Conservation (phyloP, 2,329 filamentous ascomycete genomes). For the Colletotrichum coccodes region DNA sequence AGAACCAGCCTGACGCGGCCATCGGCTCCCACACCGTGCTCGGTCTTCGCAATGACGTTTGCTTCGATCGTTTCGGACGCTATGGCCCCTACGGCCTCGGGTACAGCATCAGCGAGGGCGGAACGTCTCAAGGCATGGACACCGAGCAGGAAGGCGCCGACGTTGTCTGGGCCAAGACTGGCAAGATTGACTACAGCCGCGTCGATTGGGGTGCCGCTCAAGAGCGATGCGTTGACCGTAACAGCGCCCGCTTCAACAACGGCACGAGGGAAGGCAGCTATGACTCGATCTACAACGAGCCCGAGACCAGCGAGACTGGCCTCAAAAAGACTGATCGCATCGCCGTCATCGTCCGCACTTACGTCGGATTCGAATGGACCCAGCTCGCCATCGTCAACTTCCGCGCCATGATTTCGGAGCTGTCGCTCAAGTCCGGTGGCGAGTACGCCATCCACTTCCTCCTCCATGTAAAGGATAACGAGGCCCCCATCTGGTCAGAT, state of each 20-base stretch:
- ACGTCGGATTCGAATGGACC: constrained; percentile 82
- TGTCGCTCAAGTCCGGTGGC: constrained; percentile 80
- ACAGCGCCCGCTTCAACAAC: constrained; percentile 69
- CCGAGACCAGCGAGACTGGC: constrained; percentile 28
- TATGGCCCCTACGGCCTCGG: constrained; percentile 88
- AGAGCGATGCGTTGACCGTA: constrained; percentile 64
- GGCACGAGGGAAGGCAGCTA: constrained; percentile 44
- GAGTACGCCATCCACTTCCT: constrained; percentile 88
- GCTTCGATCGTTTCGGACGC: constrained; percentile 88
- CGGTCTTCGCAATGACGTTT: constrained; percentile 80
- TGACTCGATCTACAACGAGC: constrained; percentile 8
- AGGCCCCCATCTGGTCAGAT: constrained; percentile 84
- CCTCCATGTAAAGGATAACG: constrained; percentile 84
- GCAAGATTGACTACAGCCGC: constrained; percentile 65
- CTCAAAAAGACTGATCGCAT: constrained; percentile 66
- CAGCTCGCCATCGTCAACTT: constrained; percentile 82
- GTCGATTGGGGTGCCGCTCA: constrained; percentile 68
- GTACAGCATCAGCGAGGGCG: constrained; percentile 80
- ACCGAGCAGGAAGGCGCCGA: constrained; percentile 76
- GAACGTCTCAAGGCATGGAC: constrained; percentile 76
- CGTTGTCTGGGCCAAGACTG: constrained; percentile 63
- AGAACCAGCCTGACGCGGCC: constrained; percentile 80
- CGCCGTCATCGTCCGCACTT: constrained; percentile 83
- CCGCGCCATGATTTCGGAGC: constrained; percentile 82
- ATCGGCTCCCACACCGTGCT: constrained; percentile 82